Percentiles rank a stretch among this genome's conserved stretches.
These are phyloP conservation scores for Plicaturopsis crispa DNA, from an alignment of 768 basidiomycete species.

Conservation along the genomic window DNA sequence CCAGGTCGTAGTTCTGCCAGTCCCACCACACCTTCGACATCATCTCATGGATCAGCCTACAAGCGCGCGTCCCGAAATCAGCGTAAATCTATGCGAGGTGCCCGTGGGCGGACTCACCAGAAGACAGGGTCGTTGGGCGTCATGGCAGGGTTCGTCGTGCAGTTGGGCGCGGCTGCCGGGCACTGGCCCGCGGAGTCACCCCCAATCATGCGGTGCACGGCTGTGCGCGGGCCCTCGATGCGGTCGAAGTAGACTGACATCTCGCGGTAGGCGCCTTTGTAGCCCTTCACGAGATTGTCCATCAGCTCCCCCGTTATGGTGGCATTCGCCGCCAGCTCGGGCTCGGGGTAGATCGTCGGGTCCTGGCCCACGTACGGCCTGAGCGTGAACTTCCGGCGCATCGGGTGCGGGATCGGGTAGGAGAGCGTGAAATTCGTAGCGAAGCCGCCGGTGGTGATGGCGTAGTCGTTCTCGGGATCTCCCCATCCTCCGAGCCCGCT, in stretches of 20 bases:
- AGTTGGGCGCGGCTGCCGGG: conserved; percentile 15
- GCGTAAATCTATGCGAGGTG: no score
- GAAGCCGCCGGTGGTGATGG: no score
- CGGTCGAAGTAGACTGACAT: conserved; percentile 24
- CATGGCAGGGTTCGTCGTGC: no score
- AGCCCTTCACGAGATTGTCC: conserved; percentile 15
- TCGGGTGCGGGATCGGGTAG: conserved; percentile 23
- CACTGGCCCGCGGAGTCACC: conserved; percentile 22
- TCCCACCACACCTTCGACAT: conserved; percentile 29
- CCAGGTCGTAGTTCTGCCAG: conserved; percentile 20
- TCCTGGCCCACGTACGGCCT: conserved; percentile 18
- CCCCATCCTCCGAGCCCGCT: conserved; percentile 17
- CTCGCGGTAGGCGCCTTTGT: conserved; percentile 20
- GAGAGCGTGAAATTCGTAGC: conserved; percentile 14
- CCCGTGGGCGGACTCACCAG: no score
- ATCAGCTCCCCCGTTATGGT: conserved; percentile 17
- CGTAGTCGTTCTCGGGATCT: conserved; percentile 11
- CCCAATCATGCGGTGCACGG: conserved; percentile 24
- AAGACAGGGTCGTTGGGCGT: no score
- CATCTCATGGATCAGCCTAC: no score
- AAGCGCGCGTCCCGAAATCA: no score
- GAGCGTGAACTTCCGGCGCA: conserved; percentile 25
- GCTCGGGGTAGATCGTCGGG: conserved; percentile 13
- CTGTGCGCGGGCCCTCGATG: conserved; percentile 22
- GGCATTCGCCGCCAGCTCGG: conserved; percentile 15